Evolutionary conservation across 176 grass and related monocot species (phyloP).

Genomic region (Musa itinerans): DNA sequence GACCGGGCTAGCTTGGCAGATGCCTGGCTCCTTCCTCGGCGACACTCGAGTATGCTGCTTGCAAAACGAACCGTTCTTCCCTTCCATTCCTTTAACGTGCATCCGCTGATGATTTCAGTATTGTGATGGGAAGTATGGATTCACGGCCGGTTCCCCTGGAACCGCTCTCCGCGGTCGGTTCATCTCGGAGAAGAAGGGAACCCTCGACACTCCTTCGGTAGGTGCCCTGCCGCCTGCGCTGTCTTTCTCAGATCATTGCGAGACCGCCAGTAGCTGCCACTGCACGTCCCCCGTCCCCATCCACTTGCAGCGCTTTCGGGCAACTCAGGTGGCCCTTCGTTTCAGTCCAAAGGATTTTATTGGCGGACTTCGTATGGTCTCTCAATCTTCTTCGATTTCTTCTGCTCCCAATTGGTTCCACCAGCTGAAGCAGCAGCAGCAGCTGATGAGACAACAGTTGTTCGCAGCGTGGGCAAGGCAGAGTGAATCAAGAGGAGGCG

Average conservation of each 20-base stretch:
- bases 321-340: slow-evolving; percentile 9
- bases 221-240: not conserved
- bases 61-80: not conserved
- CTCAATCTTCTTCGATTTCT: not conserved
- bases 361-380: too few species aligned
- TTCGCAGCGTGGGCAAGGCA: slow-evolving; percentile 3
- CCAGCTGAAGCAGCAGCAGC: slow-evolving; percentile 21
- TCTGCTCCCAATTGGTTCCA: slow-evolving; percentile 12
- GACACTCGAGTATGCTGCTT: not conserved
- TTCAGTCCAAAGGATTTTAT: not conserved
- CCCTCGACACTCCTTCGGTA: not conserved
- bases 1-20: slow-evolving; percentile 3
- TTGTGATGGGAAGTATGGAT: not conserved
- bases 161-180: slow-evolving; percentile 2
- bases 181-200: not conserved
- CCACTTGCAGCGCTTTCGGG: not conserved
- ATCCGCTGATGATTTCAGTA: not conserved
- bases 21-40: slow-evolving; percentile 17
- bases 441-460: slow-evolving; percentile 5
- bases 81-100: not conserved
- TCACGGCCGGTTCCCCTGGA: slow-evolving; percentile 10
- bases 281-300: not conserved
- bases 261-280: not conserved
- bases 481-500: not conserved
- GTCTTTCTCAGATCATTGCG: not conserved